phyloP scores from a whole-genome alignment of 2,329 filamentous ascomycete species.

The Colletotrichum australisinense region DNA sequence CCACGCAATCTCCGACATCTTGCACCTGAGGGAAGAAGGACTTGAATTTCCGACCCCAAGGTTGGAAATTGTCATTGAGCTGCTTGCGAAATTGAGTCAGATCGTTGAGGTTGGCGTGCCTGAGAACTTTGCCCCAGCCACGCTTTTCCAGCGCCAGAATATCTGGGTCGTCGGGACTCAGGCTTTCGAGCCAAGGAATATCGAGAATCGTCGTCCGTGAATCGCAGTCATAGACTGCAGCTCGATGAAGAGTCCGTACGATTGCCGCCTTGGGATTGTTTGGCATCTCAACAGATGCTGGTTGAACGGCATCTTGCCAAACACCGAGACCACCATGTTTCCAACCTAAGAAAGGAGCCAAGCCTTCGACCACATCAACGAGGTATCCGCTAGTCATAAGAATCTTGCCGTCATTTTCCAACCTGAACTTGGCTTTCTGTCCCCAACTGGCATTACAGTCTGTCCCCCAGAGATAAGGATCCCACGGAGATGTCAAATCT shows the following conservation, averaged over 20 bases:
- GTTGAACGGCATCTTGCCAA: not conserved
- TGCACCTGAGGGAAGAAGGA: not conserved
- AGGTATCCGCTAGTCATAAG: slow-evolving; percentile 8
- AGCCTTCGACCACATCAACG: slow-evolving; percentile 13
- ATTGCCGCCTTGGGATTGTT: slow-evolving; percentile 9
- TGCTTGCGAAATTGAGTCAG: slow-evolving; percentile 15
- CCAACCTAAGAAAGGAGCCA: slow-evolving; percentile 21
- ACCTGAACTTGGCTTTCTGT: slow-evolving; percentile 2
- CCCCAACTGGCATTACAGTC: slow-evolving; percentile 26
- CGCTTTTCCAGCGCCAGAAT: not conserved
- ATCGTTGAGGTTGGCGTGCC: slow-evolving; percentile 23
- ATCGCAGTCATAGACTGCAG: slow-evolving; percentile 1
- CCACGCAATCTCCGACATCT: not conserved
- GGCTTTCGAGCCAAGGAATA: slow-evolving; percentile 23
- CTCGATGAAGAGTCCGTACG: slow-evolving; percentile 7
- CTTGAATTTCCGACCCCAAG: slow-evolving; percentile 7
- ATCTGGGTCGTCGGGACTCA: slow-evolving; percentile 1
- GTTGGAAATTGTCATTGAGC: slow-evolving; percentile 4
- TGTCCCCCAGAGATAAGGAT: slow-evolving; percentile 25
- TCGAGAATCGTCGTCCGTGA: slow-evolving; percentile 14
- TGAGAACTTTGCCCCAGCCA: slow-evolving; percentile 21
- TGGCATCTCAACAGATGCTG: not conserved
- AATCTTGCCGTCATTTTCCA: not conserved
- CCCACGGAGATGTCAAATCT: slow-evolving; percentile 22
- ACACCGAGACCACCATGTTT: slow-evolving; percentile 3